Conservation (phyloP, 306 rosid genomes). For the Malus fusca region DNA sequence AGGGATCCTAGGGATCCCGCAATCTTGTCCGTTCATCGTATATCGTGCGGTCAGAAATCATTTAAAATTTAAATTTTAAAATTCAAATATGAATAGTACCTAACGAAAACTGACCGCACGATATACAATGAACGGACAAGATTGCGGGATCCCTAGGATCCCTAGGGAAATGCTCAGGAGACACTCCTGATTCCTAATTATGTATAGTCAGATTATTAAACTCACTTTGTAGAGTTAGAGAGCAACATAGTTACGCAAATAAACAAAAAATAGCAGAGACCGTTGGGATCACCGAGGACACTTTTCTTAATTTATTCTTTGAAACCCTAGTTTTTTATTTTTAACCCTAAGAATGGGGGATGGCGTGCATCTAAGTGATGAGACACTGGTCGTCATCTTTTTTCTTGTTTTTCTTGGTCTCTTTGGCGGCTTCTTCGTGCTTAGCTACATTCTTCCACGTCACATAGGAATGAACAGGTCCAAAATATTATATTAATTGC, state of each 20-base stretch:
- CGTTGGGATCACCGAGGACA: conserved; percentile 38
- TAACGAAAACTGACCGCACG: too few relatives aligned
- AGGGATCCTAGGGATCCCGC: too few relatives aligned
- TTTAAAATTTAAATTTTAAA: too few relatives aligned
- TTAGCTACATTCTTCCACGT: not conserved
- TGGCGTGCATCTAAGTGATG: conserved; percentile 48
- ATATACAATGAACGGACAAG: too few relatives aligned
- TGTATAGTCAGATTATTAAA: not conserved
- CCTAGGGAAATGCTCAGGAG: too few relatives aligned
- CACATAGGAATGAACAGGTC: not conserved
- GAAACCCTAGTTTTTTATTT: conserved; percentile 22
- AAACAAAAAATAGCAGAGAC: conserved; percentile 26
- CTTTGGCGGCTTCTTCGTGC: conserved; percentile 40
- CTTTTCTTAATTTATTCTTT: conserved; percentile 13
- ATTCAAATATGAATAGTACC: too few relatives aligned
- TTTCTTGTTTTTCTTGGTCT: conserved; percentile 19
- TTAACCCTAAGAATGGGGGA: not conserved
- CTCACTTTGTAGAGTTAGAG: conserved; percentile 49
- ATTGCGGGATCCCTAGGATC: too few relatives aligned
- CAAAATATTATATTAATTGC: not conserved
- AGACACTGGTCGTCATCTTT: conserved; percentile 35
- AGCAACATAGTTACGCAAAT: conserved; percentile 63
- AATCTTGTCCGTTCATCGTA: too few relatives aligned
- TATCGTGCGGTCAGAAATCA: too few relatives aligned
- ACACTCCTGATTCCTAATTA: too few relatives aligned